A percentile compares a stretch with the other conserved stretches of the same genome.
These are phyloP conservation scores for Acanthochlamys bracteata DNA, from an alignment of 106 monocot species.

Conservation along the genomic window DNA sequence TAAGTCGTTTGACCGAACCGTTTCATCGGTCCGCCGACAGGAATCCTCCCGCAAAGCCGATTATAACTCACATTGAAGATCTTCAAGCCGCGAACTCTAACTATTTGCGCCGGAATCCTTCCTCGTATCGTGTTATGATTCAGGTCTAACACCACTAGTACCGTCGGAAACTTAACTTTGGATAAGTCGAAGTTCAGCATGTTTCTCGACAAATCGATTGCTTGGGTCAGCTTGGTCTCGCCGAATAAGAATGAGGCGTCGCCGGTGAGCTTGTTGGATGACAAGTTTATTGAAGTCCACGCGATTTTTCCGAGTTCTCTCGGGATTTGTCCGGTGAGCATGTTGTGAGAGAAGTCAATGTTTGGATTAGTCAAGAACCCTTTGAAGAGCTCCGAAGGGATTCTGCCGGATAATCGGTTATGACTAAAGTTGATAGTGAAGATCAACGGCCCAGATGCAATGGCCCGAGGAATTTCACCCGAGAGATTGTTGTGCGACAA, in stretches of 20 bases:
- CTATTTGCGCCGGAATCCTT: constrained; percentile 15
- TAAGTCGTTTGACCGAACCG: background rate
- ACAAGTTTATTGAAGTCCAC: constrained; percentile 15
- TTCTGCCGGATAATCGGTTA: constrained; percentile 7
- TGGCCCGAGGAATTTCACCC: background rate
- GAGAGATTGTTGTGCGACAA: constrained; percentile 8
- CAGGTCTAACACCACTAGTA: background rate
- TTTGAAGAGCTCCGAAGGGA: constrained; percentile 6
- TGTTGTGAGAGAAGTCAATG: constrained; percentile 9
- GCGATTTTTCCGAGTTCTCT: background rate
- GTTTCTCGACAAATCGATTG: constrained; percentile 25
- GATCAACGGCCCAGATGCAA: background rate
- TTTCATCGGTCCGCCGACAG: constrained; percentile 1
- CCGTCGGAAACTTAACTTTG: constrained; percentile 1
- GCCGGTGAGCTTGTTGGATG: constrained; percentile 25
- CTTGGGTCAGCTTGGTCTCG: background rate
- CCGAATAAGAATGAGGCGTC: constrained; percentile 30
- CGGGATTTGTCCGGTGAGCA: constrained; percentile 1
- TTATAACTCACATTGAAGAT: constrained; percentile 14
- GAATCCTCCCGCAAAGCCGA: constrained; percentile 8
- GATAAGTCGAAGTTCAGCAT: constrained; percentile 20
- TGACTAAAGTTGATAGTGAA: background rate
- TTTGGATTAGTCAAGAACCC: background rate
- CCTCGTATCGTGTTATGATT: constrained; percentile 20
- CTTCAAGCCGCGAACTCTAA: background rate